Base-by-base conservation (phyloP, 176 grass and related monocot species). In the Oryza brachyantha region DNA sequence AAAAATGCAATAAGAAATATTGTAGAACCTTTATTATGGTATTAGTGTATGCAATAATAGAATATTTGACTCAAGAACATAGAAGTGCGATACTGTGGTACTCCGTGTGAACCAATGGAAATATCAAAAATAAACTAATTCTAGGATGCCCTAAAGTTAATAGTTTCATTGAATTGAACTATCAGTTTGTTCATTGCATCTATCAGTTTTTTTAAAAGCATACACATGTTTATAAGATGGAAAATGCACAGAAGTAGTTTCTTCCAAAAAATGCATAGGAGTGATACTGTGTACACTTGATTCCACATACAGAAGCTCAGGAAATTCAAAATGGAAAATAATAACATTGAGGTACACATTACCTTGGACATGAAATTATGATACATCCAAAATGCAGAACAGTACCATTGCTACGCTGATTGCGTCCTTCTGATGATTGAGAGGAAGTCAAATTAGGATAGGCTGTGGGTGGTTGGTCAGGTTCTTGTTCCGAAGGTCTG, bases 401-500 rank as follows among this genome's bases (percentile, higher is more conserved):
- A 59, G 29, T 19, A 66, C 72, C 78, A 77, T 58, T 72, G 5
- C 37, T 34, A 60, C 66, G 87, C 79, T 85, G 77, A 77, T 37
- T 77, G 29, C 38, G 87, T 61, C 82, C 82, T 72, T 89, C 87
- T 27, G 72, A 65, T 74, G 50, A 72, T 66, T 82, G 86, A 74
- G 84, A 78, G 59, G 80, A 79, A 69, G 88, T 85, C 86, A 89
- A 86, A 76, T 42, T 88, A 84, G 87, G 71, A 81, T 83, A 77
- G 66, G 84, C 65, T 75, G 73, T 71, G 34, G 83, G 83, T 78
- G 84, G 77, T 32, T 85, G 63, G 52, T 77, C 73, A 41, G 72
- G n/a, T 72, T 89, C 84, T 87, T 94, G 86, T n/a, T 88, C 86
- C 38, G 62, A 86, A 70, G 70, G 74, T 88, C 76, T 89, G 72